A percentile compares a stretch with the other conserved stretches of the same genome.
phyloP scores from a whole-genome alignment of 768 basidiomycete genomes.

The Lentinula raphanica region DNA sequence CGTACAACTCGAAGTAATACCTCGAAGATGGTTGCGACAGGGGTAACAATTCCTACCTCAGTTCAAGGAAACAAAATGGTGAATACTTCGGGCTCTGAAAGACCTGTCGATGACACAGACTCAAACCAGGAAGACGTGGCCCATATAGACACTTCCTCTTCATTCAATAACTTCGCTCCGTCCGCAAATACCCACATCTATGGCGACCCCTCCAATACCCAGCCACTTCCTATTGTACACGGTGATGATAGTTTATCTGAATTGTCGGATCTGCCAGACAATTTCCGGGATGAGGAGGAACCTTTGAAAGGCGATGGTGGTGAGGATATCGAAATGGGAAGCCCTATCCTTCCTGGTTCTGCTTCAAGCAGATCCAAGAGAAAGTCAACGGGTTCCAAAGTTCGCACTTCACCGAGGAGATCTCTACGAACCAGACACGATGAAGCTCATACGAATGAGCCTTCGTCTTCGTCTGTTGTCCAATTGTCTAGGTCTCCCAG shows the following conservation, averaged over 20 bases:
- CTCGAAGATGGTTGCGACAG: background rate
- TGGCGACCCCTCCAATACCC: background rate
- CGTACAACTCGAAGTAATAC: background rate
- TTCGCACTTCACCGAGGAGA: background rate
- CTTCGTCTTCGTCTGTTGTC: background rate
- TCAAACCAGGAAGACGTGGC: too few species aligned
- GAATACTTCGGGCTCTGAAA: background rate
- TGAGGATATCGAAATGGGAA: background rate
- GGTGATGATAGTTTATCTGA: background rate
- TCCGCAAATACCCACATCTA: too few species aligned
- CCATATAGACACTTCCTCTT: too few species aligned
- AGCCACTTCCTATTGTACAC: background rate
- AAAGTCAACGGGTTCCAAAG: background rate
- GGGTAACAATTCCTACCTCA: too few species aligned
- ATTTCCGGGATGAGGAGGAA: background rate
- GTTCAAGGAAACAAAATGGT: too few species aligned
- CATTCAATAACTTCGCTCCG: too few species aligned
- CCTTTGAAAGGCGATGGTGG: slow-evolving; percentile 2
- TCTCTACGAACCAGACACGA: background rate
- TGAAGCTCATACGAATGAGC: background rate
- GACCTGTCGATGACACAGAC: too few species aligned
- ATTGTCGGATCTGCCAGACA: background rate
- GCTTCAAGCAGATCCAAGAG: background rate
- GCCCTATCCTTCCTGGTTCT: background rate
- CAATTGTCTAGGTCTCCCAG: background rate